Evolutionary conservation across 2,329 filamentous ascomycete species (phyloP).

Genomic region (Talaromyces sp.): DNA sequence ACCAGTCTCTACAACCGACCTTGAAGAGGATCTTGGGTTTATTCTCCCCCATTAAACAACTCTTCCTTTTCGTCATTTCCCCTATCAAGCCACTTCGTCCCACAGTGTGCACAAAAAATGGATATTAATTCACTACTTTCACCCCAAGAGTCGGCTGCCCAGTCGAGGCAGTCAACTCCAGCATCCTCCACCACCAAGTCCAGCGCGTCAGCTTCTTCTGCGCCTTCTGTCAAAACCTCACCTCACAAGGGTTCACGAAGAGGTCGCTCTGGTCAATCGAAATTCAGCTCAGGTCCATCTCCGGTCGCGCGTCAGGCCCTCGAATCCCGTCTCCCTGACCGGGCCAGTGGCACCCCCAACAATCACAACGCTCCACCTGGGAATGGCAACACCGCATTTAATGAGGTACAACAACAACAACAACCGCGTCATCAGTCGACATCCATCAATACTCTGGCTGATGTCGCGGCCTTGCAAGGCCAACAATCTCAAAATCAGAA

Average conservation of each 20-base stretch:
- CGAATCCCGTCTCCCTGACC: constrained; percentile 30
- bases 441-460: constrained; percentile 45
- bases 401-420: constrained; percentile 28
- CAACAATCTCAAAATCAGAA: constrained; percentile 36
- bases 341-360: constrained; percentile 32
- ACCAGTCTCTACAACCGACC: not conserved
- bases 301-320: constrained; percentile 41
- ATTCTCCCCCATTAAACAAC: not conserved
- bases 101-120: constrained; percentile 23
- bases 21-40: not conserved
- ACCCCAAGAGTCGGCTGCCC: constrained; percentile 36
- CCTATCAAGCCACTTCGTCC: not conserved
- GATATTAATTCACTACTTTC: constrained; percentile 46
- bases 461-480: constrained; percentile 45
- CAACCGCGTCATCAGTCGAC: constrained; percentile 40
- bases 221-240: constrained; percentile 22
- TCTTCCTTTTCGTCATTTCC: not conserved
- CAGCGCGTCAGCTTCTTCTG: constrained; percentile 22
- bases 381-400: constrained; percentile 26
- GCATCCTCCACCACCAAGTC: constrained; percentile 16
- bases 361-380: constrained; percentile 22
- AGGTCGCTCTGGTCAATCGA: constrained; percentile 27
- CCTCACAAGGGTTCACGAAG: constrained; percentile 35
- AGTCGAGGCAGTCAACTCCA: constrained; percentile 31
- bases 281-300: constrained; percentile 35